Base-by-base conservation (phyloP, 352 stramenopile species). In the Pythium guiyangense region DNA sequence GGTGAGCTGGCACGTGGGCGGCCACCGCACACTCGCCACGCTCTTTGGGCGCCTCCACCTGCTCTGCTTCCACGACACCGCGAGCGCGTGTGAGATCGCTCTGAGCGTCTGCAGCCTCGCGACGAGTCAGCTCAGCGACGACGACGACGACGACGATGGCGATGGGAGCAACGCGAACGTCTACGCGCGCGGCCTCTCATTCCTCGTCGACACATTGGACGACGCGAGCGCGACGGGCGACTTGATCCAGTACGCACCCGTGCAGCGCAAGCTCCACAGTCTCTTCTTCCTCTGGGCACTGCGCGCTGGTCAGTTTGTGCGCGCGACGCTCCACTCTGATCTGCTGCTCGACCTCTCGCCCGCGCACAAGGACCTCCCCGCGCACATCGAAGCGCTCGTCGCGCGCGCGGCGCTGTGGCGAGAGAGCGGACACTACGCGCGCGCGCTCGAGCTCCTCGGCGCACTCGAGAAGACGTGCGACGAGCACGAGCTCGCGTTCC, bases 261-360 rank as follows among this genome's bases (percentile, higher is more conserved):
- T 83, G 17, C 79, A 90, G 39, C 71, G 67, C 46, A 69, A 66
- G 8, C 42, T 86, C 17, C 74, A 90, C 17, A 49, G 67, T 9
- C 39, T 92, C 18, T 70, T 91, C 4, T 76, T 77, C 37, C 51
- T 67, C 25, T 87, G 75, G 78, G 68, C 69, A n/a, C 43, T 87
- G 20, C 56, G 67, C n/a, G 69, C 69, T 34, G 77, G 73, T 0
- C 74, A 92, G 47, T 66, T 69, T 14, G 37, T 26, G 1, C 69
- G 73, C 2, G 75, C 73, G 1, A 59, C 78, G 31, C 51, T 66
- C 15, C 78, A 92, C 63, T 51, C 86, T 37, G 49, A 79, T 4
- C 46, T 67, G 14, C 39, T 90, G 4, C 44, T 81, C 1, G 52
- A 52, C 27, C 59, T 89, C 6, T 91, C 79, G 29, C 71, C 77